Evolutionary conservation across 352 stramenopile genomes (phyloP).

Genomic region (Albugo candida): DNA sequence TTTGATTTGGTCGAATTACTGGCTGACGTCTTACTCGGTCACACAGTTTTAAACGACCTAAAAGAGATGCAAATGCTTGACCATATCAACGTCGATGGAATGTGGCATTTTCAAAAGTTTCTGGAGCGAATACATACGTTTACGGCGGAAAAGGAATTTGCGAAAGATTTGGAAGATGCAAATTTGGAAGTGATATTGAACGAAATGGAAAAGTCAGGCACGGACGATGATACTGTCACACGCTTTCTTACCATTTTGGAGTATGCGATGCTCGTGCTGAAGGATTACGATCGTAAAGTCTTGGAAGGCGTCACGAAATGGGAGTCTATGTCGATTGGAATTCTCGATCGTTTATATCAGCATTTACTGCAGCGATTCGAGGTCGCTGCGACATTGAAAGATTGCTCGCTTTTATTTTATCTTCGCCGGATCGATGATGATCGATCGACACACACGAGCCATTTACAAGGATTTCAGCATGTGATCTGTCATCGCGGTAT

Average conservation of each 20-base stretch:
- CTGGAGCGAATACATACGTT: conserved; percentile 16
- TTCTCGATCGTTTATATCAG: conserved; percentile 17
- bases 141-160: conserved; percentile 1
- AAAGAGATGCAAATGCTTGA: conserved; percentile 72
- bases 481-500: conserved; percentile 33
- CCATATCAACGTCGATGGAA: conserved; percentile 56
- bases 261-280: conserved; percentile 21
- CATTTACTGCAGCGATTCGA: conserved; percentile 53
- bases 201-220: conserved; percentile 7
- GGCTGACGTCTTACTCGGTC: conserved; percentile 42
- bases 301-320: conserved; percentile 16
- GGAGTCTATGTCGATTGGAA: too few relatives aligned
- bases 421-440: conserved; percentile 27
- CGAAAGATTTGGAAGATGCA: neutral
- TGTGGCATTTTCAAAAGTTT: conserved; percentile 44
- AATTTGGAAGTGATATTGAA: conserved; percentile 2
- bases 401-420: conserved; percentile 63
- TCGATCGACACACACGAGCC: conserved; percentile 4
- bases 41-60: conserved; percentile 58
- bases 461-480: conserved; percentile 23
- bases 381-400: conserved; percentile 68
- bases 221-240: conserved; percentile 14
- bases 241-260: conserved; percentile 28
- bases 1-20: conserved; percentile 56
- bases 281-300: conserved; percentile 15